Evolutionary conservation across 768 basidiomycete genomes (phyloP), one percentile per base, ranked within the genome.

Genomic region (Tulasnella sp.): DNA sequence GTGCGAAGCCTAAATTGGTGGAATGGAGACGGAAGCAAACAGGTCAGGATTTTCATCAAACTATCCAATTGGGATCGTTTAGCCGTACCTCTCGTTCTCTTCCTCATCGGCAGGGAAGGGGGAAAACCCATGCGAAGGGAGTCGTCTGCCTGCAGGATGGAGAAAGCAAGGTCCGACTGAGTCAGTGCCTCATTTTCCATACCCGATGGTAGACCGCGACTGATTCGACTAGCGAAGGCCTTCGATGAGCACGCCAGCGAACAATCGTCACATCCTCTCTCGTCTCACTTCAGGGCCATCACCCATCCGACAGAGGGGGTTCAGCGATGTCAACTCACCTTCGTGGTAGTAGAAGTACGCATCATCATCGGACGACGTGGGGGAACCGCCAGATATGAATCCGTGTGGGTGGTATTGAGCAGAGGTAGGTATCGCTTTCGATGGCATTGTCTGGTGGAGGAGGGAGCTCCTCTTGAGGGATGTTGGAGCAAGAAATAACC

Each of bases 41-140:
- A 51, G 50, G 9, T 38, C 34, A 38, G 34, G n/a, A n/a, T 43
- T 19, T 43, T 43, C 42, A 43, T 12, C 12, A 43, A 12, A 12
- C 42, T 43, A 19, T 12, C 12, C 12, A 43, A 43, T 12, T 12
- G 42, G 42, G 42, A 19, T 12, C 12, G 19, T 27, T n/a, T 17
- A 19, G 11, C 24, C 56, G 27, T 38, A 58, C 56, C 56, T 17
- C 27, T 59, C 58, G 24, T 41, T 52, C 41, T 59, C 58, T 59
- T 59, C 58, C 34, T 50, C 48, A 41, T 59, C 58, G 12, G 50
- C 58, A 29, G 58, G 58, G 42, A 59, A 53, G 27, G 50, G 50
- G 38, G 29, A 53, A 41, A 30, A 45, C 17, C 58, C 58, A 56
- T 59, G 29, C 17, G 50, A 24, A 22, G 49, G 49, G 25, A 59